Evolutionary conservation across 208 protist genomes (phyloP).

Genomic region (Leishmania martiniquensis): DNA sequence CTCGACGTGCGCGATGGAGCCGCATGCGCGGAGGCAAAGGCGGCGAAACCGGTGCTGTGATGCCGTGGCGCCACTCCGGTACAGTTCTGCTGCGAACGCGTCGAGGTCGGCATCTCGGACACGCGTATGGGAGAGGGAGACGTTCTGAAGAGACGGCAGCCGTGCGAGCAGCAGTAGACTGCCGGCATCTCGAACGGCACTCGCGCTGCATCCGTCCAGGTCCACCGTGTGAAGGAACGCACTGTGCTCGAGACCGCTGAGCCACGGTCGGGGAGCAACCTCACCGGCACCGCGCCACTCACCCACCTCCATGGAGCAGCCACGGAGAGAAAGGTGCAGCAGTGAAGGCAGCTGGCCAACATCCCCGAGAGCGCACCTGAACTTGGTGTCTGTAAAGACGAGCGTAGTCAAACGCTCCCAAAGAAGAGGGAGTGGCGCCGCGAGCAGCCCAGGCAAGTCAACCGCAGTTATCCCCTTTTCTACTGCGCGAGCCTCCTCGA

Average conservation of each 20-base stretch:
- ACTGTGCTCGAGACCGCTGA: not conserved
- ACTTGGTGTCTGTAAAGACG: slow-evolving; percentile 9
- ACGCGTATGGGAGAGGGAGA: slow-evolving; percentile 5
- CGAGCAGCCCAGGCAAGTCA: not conserved
- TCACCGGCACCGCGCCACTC: not conserved
- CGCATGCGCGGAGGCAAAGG: slow-evolving; percentile 9
- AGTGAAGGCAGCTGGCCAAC: not conserved
- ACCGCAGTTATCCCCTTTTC: not conserved
- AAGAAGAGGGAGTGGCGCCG: not conserved
- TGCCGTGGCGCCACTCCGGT: not conserved
- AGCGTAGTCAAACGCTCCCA: slow-evolving; percentile 3
- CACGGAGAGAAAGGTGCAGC: slow-evolving; percentile 2
- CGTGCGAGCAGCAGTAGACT: slow-evolving; percentile 9
- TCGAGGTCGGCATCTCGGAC: slow-evolving; percentile 11
- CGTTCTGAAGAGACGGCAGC: slow-evolving; percentile 11
- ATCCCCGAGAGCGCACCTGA: not conserved
- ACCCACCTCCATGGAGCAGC: slow-evolving; percentile 5
- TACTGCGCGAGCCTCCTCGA: not conserved
- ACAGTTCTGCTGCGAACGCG: slow-evolving; percentile 2
- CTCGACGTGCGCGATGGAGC: not conserved
- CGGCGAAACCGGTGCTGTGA: slow-evolving; percentile 6
- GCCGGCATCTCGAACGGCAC: not conserved
- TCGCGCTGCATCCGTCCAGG: slow-evolving; percentile 11
- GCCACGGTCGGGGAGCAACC: not conserved
- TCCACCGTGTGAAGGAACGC: slow-evolving; percentile 10